A percentile compares a stretch with the other conserved stretches of the same genome.
Evolutionary conservation across 2,329 filamentous ascomycete genomes (phyloP).

Genomic region (Xylariaceae sp.): DNA sequence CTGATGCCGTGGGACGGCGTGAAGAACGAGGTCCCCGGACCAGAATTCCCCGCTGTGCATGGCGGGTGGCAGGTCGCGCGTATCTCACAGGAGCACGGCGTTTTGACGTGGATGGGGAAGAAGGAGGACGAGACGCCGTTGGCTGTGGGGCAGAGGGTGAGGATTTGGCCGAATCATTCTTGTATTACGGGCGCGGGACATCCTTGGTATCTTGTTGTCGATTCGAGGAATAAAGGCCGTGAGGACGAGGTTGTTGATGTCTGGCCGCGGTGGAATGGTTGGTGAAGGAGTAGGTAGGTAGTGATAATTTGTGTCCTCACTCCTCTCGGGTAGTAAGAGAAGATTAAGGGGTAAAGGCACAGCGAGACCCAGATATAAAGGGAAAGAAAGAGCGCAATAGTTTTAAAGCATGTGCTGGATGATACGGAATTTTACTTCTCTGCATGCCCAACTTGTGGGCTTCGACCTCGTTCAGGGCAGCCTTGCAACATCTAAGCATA

Average conservation of each 20-base stretch:
- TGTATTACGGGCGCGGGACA: slow-evolving; percentile 71
- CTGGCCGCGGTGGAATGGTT: slow-evolving; percentile 65
- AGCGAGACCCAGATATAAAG: too few relatives aligned
- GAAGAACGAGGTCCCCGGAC: slow-evolving; percentile 33
- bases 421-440: too few relatives aligned
- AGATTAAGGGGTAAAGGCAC: too few relatives aligned
- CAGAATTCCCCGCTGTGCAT: slow-evolving; percentile 40
- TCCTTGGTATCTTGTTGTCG: slow-evolving; percentile 70
- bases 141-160: slow-evolving; percentile 60
- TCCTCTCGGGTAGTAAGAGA: too few relatives aligned
- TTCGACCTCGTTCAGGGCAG: too few relatives aligned
- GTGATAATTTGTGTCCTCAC: slow-evolving; percentile 47
- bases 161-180: slow-evolving; percentile 76
- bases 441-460: too few relatives aligned
- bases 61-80: slow-evolving; percentile 64
- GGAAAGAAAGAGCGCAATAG: too few relatives aligned
- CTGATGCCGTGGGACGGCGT: slow-evolving; percentile 53
- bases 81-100: slow-evolving; percentile 76
- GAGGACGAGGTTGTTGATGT: slow-evolving; percentile 68
- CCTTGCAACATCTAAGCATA: too few relatives aligned
- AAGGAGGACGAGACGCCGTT: slow-evolving; percentile 46
- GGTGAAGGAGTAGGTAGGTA: slow-evolving; percentile 45
- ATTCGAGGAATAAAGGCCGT: slow-evolving; percentile 51
- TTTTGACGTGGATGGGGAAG: slow-evolving; percentile 56
- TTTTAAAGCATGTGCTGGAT: too few relatives aligned